Evolutionary conservation across 1,284 basidiomycete species (phyloP), one percentile per base, ranked within the genome.

Genomic region (Golubevia sp.): DNA sequence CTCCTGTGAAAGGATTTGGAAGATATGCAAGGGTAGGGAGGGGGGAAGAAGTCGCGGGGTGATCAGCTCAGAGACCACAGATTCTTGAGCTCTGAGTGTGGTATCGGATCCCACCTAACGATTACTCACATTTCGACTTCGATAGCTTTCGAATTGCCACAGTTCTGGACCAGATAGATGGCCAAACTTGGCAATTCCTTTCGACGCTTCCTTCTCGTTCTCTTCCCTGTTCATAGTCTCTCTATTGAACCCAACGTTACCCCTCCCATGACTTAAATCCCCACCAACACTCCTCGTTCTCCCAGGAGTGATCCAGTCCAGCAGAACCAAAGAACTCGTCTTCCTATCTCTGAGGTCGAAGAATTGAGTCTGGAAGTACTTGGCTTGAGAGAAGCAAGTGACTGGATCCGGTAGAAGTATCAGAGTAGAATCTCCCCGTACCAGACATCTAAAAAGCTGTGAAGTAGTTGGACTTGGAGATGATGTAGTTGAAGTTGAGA

Each of bases 221-320:
- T 49, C 11, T n/a, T 23, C 3, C 27, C 21, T 49, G 61, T 64
- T 50, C 56, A 44, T 30, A 62, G 59, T 27, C 34, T 25, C 1
- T 18, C 23, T 7, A 2, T 25, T 2, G 11, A 34, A 34, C 4
- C 30, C 30, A 34, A 34, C 30, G 30, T 34, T 34, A 5, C 30
- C 30, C 11, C 30, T 34, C 30, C 30, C 30, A 34, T 34, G 30
- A 34, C 30, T 11, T 11, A 34, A 34, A 5, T 34, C 30, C 4
- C 30, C 11, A 5, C 30, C 30, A 34, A 34, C 30, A 11, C 30
- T 34, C 30, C 4, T 5, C 30, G 64, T 63, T 0, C 78, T 71
- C 0, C 80, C 80, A 2, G 79, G 70, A 0, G 79, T 83, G 61
- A 81, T 73, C 80, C 80, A 83, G 60, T 83, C 80, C 1, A 83